Base-by-base conservation (phyloP, 495 filamentous ascomycete species). In the Annulohypoxylon nitens region DNA sequence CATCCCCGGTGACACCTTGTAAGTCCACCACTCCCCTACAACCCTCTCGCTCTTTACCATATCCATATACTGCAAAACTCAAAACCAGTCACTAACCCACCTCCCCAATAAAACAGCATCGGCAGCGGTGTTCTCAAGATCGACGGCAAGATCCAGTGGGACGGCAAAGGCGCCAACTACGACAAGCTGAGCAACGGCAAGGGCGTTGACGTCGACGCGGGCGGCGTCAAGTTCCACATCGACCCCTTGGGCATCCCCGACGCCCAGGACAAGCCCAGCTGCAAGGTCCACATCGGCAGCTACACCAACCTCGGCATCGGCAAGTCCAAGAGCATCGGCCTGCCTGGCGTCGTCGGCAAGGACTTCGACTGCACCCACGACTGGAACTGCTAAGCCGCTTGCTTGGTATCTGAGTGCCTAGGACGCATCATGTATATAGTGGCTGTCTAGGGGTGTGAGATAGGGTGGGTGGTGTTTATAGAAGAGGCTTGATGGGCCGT, bases 191-290 rank as follows among this genome's bases (percentile, higher is more conserved):
- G 25, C 51, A 55, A 55, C 12, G 51, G 51, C 51, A 34, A 55
- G 9, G 51, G 51, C 26, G 26, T 55, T 0, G 51, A 55, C 20
- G 51, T 55, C 3, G 51, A 55, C 26, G 26, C 11, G 3, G 51
- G 25, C 26, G 51, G 51, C 14, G 51, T 55, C 26, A 55, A 55
- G 26, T 55, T 55, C 51, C 51, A 55, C 51, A 55, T 55, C 51
- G 51, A 55, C 51, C 3, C 51, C 1, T 26, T 55, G 3, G 51
- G 51, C 26, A 34, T 33, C 11, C 51, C 51, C 3, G 51, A 55
- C 30, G 26, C 14, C 25, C 25, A 5, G 11, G 11, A 55, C 11
- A 4, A 34, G 12, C 51, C 51, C 11, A 55, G 3, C 14, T 55
- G 51, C 26, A 55, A 55, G 51, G 26, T 55, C 4, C 51, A 55